Conservation (phyloP, 2,329 filamentous ascomycete genomes). For the Fusarium sp. region DNA sequence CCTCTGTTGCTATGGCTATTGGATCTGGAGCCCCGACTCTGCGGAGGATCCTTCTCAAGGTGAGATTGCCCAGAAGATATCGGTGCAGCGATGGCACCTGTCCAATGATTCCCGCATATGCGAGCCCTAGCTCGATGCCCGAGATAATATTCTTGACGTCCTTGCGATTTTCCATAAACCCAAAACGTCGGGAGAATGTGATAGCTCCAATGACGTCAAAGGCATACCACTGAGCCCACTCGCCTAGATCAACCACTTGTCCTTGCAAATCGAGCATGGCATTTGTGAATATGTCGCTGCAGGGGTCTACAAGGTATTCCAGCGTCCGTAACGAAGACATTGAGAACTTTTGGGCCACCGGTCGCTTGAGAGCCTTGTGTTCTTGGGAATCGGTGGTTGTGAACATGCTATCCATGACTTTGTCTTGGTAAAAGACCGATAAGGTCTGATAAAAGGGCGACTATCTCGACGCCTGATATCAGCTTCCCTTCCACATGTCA, state of each 20-base stretch:
- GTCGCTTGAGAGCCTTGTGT: neutral
- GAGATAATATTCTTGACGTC: neutral
- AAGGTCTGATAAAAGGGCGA: neutral
- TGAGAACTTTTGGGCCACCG: neutral
- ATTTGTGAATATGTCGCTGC: neutral
- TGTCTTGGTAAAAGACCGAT: neutral
- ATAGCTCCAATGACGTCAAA: neutral
- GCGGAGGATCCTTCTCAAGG: neutral
- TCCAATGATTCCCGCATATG: neutral
- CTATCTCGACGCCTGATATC: neutral
- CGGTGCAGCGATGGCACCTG: neutral
- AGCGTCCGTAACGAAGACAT: neutral
- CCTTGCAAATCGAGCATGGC: neutral
- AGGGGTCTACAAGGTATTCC: neutral
- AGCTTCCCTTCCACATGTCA: neutral
- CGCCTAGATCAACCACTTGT: neutral
- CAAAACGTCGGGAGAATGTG: neutral
- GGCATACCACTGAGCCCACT: neutral
- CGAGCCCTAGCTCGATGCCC: neutral
- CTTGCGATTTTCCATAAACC: neutral
- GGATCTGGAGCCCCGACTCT: neutral
- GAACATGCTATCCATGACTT: neutral
- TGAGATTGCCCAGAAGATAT: neutral
- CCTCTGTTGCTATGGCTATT: neutral
- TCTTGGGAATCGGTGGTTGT: neutral